Evolutionary conservation across 2,329 filamentous ascomycete species (phyloP), one percentile per base, ranked within the genome.

Genomic region (Incumbomyces delicatus): DNA sequence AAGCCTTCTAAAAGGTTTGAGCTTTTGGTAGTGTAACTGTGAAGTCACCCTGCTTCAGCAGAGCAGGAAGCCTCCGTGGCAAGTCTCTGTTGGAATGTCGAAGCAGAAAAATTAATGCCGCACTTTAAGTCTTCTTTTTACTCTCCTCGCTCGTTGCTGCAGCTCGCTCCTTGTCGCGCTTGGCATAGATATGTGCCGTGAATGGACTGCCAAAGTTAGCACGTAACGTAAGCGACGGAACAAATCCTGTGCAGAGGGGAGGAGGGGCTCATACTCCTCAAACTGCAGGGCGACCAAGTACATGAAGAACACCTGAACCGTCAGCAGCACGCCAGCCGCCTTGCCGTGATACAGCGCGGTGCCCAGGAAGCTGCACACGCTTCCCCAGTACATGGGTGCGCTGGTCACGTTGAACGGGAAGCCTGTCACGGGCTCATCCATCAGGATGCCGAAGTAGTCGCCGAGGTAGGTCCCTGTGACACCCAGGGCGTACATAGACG

Each of bases 371-470:
- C 84, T 90, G 76, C 94, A 75, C 18, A 90, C 92, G 52, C 83
- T 87, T 49, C 92, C 92, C 71, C 88, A 85, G 73, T 98, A 98
- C 92, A 98, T 98, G 52, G 92, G 92, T 44, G 87, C 84, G 55
- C 80, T 78, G 46, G 83, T 89, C 51, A 96, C 76, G 66, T 85
- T 96, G 76, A 98, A 98, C 2, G 92, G 92, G 64, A 98, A 98
- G 12, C 86, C 84, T 11, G 88, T 94, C 44, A 98, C 89, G 60
- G 90, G 90, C 57, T 83, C 72, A 63, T 96, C 90, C 88, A 95
- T 94, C 55, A 98, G 75, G 64, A 96, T 95, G 57, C 92, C 92
- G 63, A 96, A 98, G 74, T 98, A 98, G 72, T 98, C 92, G 58
- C 92, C 92, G 31, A 98, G 74, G 64, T 95, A 98, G 32, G 92